Base-by-base conservation (phyloP, 202 grass and related monocot species). In the Eragrostis tef region DNA sequence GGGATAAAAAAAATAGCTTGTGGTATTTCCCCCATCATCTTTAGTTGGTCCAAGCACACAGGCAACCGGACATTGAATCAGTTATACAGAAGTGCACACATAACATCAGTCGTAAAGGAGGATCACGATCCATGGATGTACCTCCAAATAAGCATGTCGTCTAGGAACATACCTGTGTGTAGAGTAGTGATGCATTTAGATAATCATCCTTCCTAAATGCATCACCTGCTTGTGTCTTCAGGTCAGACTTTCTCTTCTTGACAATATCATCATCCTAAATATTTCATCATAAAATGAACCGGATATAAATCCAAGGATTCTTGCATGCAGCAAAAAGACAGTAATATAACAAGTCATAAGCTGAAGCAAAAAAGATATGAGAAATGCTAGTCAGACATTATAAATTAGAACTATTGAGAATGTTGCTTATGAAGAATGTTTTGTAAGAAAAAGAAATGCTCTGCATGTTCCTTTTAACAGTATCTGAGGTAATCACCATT, bases 151-250 rank as follows among this genome's bases (percentile, higher is more conserved):
- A 29, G 29, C 47, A 48, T 64, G 58, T 9, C 50, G 59, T 78
- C 44, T 64, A 86, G 70, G 1, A 75, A 20, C 39, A 24, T 74
- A 81, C 84, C 78, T 70, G 64, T 44, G 85, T 86, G 78, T 87
- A 87, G 52, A 69, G n/a, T 34, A 24, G 52, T 70, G 71, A 63
- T 62, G 85, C 85, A 6, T 70, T 77, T 70, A 66, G 29, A 73
- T 81, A 86, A 60, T 86, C 78, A 27, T 81, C 52, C 72, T 81
- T 75, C 6, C 59, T 67, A 87, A 87, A 87, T 70, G 85, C 85
- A 19, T 76, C 78, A 70, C 67, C 21, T 34, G 21, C 78, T 82
- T 87, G n/a, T n/a, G 6, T 49, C 76, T 87, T 82, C 64, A 87
- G 64, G 52, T 82, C 78, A 44, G 71, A 82, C 54, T 53, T 82